Base-by-base conservation (phyloP, 257 asterid genomes). In the Ocimum tenuiflorum region DNA sequence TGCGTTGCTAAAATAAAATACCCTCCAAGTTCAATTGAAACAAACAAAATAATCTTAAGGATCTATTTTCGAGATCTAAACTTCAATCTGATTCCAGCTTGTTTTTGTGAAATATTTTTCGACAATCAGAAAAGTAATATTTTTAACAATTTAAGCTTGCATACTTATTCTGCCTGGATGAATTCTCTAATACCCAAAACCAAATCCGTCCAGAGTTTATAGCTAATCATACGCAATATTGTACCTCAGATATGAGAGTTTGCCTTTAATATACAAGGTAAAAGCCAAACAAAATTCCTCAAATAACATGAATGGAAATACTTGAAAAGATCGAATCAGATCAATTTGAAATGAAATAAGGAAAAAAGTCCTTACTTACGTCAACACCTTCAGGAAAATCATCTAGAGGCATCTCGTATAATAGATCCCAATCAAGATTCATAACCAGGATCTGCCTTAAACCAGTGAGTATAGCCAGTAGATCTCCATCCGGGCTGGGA, bases 401-500 rank as follows among this genome's bases (percentile, higher is more conserved):
- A 65, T 88, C 90, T 29, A 88, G 86, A 8, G 90, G 72, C 84
- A 83, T 85, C 89, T 94, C 97, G 10, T 86, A 94, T 36, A 94
- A 77, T 49, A 94, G 80, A 79, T 94, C 99, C 99, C 99, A 94
- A 66, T 90, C 99, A 64, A 82, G 94, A 70, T 87, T 90, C 99
- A 90, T 94, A 72, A 88, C 76, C 13, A 94, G 83, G 67, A 94
- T 79, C 80, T 86, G 95, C 70, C 96, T 86, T 73, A 90, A 88
- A 60, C 97, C 99, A 70, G 91, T 88, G 49, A 86, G 45, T 69
- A 94, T 71, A 74, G 85, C 91, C 67, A 90, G 84, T 69, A 88
- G 79, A 82, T 90, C 97, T 72, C 97, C 99, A 81, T 94, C 97
- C 3, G 99, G 99, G 77, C 99, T 94, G 39, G 92, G 92, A 14